Percentiles rank a stretch among this genome's conserved stretches.
Evolutionary conservation across 768 basidiomycete species (phyloP).

Genomic region (Chalciporus sphaerocephalus): DNA sequence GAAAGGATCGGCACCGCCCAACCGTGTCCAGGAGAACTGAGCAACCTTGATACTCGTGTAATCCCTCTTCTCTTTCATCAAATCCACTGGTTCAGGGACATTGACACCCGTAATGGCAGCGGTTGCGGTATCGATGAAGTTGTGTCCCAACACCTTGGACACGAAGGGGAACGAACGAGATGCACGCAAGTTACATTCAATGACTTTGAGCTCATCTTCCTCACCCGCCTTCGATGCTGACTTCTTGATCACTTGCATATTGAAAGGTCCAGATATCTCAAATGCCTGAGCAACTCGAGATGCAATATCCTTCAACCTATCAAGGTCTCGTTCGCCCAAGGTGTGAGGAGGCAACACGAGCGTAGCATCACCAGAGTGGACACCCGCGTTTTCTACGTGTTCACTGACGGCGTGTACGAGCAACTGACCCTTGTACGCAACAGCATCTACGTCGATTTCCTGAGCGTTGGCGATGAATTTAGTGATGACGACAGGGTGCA

Average conservation of each 20-base stretch:
- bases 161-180: slow-evolving; percentile 99
- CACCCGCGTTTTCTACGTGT: slow-evolving; percentile 97
- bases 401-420: slow-evolving; percentile 96
- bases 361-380: slow-evolving; percentile 98
- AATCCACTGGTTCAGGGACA: slow-evolving; percentile 86
- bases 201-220: slow-evolving; percentile 83
- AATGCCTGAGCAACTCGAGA: slow-evolving; percentile 94
- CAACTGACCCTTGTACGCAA: slow-evolving; percentile 87
- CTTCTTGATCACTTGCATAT: slow-evolving; percentile 98
- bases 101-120: slow-evolving; percentile 80
- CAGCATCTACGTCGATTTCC: slow-evolving; percentile 97
- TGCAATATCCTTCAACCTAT: slow-evolving; percentile 87
- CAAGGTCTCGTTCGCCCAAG: slow-evolving; percentile 68
- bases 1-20: slow-evolving; percentile 96
- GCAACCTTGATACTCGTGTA: slow-evolving; percentile 97
- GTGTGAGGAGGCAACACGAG: slow-evolving; percentile 94
- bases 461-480: slow-evolving; percentile 98
- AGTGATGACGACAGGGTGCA: slow-evolving; percentile 97
- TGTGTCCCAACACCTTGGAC: slow-evolving; percentile 94
- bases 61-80: slow-evolving; percentile 85
- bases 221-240: slow-evolving; percentile 46
- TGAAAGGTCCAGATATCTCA: slow-evolving; percentile 96
- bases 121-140: slow-evolving; percentile 94
- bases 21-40: slow-evolving; percentile 96
- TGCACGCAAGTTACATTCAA: slow-evolving; percentile 97